Percentiles rank a stretch among this genome's conserved stretches.
Conservation (phyloP, 306 rosid genomes). For the Fragaria ananassa region DNA sequence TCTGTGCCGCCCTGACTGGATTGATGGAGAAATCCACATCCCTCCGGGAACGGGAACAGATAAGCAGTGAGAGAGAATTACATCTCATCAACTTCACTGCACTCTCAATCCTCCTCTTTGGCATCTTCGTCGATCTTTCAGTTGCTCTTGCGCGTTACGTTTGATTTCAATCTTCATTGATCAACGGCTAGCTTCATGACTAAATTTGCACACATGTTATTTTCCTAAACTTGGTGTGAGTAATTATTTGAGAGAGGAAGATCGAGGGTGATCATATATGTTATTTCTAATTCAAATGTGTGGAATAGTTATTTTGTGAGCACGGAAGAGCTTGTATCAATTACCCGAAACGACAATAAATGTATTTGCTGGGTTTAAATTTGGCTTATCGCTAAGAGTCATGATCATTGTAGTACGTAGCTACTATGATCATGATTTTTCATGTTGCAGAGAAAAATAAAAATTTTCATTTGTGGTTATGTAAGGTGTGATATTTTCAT, state of each 20-base stretch:
- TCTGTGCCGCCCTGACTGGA: constrained; percentile 74
- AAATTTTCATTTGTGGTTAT: too few species aligned
- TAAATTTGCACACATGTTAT: background rate
- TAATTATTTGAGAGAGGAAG: background rate
- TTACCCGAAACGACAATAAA: background rate
- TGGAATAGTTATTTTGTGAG: background rate
- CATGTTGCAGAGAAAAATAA: background rate
- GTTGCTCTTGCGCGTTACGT: constrained; percentile 31
- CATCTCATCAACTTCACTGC: constrained; percentile 57
- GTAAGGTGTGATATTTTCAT: too few species aligned
- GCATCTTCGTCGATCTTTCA: constrained; percentile 57
- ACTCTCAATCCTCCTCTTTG: constrained; percentile 67
- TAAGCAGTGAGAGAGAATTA: constrained; percentile 27
- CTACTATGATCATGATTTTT: background rate
- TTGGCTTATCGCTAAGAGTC: background rate
- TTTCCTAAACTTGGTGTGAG: background rate
- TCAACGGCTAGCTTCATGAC: background rate
- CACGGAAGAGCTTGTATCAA: background rate
- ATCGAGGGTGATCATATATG: background rate
- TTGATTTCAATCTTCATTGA: background rate
- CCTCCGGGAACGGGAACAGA: constrained; percentile 6
- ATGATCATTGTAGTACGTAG: background rate
- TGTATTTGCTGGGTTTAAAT: background rate
- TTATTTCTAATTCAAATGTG: background rate
- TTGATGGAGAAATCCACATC: constrained; percentile 52